These are phyloP conservation scores for Didymellaceae sp. DNA, from an alignment of 2,329 filamentous ascomycete species.

Conservation along the genomic window DNA sequence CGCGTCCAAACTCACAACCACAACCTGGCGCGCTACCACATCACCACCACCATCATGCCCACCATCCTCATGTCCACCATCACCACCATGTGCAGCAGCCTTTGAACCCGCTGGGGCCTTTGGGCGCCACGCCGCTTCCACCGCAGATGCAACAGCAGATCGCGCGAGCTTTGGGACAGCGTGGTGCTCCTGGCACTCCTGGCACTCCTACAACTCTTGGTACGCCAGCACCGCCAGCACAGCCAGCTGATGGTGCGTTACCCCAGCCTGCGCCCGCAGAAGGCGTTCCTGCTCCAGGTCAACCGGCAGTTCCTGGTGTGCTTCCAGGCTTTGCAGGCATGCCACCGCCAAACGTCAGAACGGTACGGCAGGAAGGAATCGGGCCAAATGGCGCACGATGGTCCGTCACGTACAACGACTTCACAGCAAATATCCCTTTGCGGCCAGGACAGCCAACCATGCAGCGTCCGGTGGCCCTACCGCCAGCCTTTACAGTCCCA, in stretches of 20 bases:
- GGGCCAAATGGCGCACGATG: constrained; percentile 61
- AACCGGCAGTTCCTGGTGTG: background rate
- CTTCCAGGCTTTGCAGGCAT: constrained; percentile 7
- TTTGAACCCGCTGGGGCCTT: constrained; percentile 23
- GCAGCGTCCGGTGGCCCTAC: constrained; percentile 31
- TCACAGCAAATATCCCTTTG: constrained; percentile 36
- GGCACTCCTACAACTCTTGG: no score
- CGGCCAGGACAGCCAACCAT: constrained; percentile 32
- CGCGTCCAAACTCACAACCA: constrained; percentile 40
- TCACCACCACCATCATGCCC: constrained; percentile 23
- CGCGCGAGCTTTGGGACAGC: constrained; percentile 33
- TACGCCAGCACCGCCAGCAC: constrained; percentile 7
- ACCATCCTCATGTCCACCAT: constrained; percentile 20
- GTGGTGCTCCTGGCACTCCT: constrained; percentile 18
- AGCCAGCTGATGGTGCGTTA: constrained; percentile 8
- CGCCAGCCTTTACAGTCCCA: constrained; percentile 27
- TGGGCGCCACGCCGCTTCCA: constrained; percentile 26
- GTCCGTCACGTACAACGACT: constrained; percentile 61
- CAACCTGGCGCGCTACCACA: constrained; percentile 6
- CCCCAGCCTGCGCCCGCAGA: constrained; percentile 18
- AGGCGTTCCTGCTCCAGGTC: constrained; percentile 8
- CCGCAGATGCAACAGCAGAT: constrained; percentile 34
- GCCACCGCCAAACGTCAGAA: constrained; percentile 44
- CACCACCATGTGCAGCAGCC: constrained; percentile 26
- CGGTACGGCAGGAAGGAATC: constrained; percentile 57